These are phyloP conservation scores for Eragrostis curvula DNA, from an alignment of 176 grass and related monocot species.

Conservation along the genomic window DNA sequence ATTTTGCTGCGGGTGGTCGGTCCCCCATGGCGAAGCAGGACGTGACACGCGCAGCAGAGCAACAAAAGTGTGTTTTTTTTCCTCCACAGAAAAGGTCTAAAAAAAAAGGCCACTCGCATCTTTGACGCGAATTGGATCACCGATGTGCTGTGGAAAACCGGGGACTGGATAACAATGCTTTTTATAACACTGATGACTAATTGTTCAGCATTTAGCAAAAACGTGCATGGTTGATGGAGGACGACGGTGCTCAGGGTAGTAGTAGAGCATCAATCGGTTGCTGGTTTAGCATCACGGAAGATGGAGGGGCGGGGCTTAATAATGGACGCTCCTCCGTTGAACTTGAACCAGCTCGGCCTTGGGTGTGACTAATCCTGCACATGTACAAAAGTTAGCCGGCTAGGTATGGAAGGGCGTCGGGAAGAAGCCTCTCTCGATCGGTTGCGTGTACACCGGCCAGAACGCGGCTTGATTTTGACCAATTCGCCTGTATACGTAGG, in stretches of 20 bases:
- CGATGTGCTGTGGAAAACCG: no score
- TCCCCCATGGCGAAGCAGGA: conserved; percentile 6
- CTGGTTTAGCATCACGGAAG: not conserved
- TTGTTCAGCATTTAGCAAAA: no score
- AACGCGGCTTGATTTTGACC: not conserved
- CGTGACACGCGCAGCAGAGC: not conserved
- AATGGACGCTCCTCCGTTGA: no score
- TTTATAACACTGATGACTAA: no score
- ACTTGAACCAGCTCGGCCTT: no score
- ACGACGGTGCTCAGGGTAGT: not conserved
- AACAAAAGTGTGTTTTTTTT: not conserved
- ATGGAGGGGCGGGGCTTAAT: not conserved
- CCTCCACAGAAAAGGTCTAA: no score
- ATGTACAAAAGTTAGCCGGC: not conserved
- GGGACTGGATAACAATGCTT: no score
- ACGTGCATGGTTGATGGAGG: not conserved
- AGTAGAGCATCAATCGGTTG: conserved; percentile 16
- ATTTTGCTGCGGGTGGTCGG: not conserved
- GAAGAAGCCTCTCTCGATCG: not conserved
- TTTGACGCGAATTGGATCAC: no score
- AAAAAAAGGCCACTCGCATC: no score
- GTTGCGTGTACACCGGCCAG: not conserved
- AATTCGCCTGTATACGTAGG: no score
- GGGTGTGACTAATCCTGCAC: no score
- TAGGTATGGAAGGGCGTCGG: not conserved